Conservation (phyloP, 192 early-diverging fungal species). For the Mortierella hygrophila region DNA sequence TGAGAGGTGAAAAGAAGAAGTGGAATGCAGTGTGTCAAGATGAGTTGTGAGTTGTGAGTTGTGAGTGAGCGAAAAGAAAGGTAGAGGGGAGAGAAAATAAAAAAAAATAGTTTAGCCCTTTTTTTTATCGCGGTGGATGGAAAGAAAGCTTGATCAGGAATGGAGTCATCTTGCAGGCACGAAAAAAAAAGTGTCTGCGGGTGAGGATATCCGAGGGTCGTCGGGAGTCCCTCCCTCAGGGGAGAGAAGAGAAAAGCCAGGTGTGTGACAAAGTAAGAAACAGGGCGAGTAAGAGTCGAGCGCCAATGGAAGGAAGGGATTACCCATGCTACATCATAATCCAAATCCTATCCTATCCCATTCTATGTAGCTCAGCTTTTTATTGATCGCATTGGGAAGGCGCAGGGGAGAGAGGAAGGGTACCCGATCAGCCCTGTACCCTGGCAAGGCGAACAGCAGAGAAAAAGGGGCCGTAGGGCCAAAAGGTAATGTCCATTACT, state of each 20-base stretch:
- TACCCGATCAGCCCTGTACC: not conserved
- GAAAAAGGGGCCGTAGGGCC: conserved; percentile 2
- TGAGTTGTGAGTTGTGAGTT: not conserved
- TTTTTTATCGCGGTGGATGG: not conserved
- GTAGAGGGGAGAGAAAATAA: not conserved
- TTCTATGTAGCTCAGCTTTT: not conserved
- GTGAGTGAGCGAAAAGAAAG: not conserved
- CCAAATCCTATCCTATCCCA: too few relatives aligned
- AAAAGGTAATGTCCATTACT: not conserved
- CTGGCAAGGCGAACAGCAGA: not conserved
- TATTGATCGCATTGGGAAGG: not conserved
- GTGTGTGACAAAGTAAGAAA: not conserved
- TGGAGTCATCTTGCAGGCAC: not conserved
- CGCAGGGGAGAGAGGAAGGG: not conserved
- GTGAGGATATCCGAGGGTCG: not conserved
- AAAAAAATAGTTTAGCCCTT: not conserved
- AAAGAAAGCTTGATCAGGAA: not conserved
- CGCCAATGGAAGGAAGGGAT: not conserved
- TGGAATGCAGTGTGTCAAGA: not conserved
- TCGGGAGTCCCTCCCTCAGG: not conserved
- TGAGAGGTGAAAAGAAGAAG: not conserved
- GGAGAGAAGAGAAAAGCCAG: not conserved
- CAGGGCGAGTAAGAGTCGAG: not conserved
- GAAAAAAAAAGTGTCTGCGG: not conserved
- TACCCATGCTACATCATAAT: too few relatives aligned